phyloP scores from a whole-genome alignment of 2,329 filamentous ascomycete genomes.

The Phialocephala sp. region DNA sequence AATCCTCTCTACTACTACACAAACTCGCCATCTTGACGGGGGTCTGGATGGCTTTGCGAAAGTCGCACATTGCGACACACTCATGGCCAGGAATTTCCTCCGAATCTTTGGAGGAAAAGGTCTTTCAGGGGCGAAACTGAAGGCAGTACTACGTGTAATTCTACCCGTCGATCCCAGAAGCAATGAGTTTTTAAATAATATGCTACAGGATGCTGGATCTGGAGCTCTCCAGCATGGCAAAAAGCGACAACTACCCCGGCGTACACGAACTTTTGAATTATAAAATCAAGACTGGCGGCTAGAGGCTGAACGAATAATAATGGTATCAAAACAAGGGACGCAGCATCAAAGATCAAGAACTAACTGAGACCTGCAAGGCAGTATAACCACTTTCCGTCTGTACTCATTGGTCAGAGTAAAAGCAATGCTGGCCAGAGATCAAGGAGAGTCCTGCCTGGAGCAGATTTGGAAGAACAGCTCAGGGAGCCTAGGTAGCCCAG shows the following conservation, averaged over 20 bases:
- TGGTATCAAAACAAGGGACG: too few relatives aligned
- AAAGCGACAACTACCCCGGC: background rate
- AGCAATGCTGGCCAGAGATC: background rate
- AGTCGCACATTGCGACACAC: background rate
- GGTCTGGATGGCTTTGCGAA: background rate
- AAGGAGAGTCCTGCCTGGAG: background rate
- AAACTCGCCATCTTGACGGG: background rate
- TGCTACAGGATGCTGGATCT: conserved; percentile 2
- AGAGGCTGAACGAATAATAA: too few relatives aligned
- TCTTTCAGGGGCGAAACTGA: background rate
- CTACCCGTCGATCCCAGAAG: background rate
- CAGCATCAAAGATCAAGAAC: too few relatives aligned
- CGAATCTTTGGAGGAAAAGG: background rate
- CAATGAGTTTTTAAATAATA: background rate
- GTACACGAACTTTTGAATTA: background rate
- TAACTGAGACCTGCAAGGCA: too few relatives aligned
- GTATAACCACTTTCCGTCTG: too few relatives aligned
- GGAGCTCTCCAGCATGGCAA: background rate
- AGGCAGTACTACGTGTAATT: background rate
- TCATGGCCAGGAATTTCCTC: background rate
- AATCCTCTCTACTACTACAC: background rate
- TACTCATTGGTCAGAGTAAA: background rate
- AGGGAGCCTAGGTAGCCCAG: background rate
- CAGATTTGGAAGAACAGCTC: background rate
- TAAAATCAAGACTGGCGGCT: too few relatives aligned